These are phyloP conservation scores for Aspergillus piperis DNA, from an alignment of 2,329 filamentous ascomycete species.

Conservation along the genomic window DNA sequence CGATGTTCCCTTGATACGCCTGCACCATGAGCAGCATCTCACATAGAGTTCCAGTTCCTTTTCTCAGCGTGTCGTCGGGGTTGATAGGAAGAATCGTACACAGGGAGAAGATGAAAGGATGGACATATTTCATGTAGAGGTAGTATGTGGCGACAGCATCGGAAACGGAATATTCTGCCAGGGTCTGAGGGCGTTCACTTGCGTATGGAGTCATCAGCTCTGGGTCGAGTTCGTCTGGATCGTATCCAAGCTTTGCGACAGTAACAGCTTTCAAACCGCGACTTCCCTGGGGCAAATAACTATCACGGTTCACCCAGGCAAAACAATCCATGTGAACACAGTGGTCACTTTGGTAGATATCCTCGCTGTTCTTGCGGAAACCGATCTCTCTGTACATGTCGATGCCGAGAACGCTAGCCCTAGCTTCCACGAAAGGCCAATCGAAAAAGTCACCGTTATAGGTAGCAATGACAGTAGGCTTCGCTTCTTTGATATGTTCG, in stretches of 20 bases:
- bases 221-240: constrained; percentile 95
- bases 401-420: constrained; percentile 90
- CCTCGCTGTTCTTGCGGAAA: constrained; percentile 91
- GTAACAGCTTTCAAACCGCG: constrained; percentile 97
- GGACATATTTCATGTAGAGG: constrained; percentile 99
- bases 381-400: constrained; percentile 99
- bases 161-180: constrained; percentile 97
- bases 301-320: constrained; percentile 98
- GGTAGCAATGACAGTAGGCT: constrained; percentile 96
- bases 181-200: constrained; percentile 82
- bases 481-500: constrained; percentile 88
- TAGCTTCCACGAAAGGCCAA: constrained; percentile 96
- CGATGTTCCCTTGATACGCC: constrained; percentile 87
- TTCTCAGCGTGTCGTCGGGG: constrained; percentile 87
- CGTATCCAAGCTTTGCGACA: constrained; percentile 95
- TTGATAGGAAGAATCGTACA: constrained; percentile 94
- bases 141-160: constrained; percentile 99
- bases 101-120: constrained; percentile 97
- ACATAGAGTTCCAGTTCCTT: constrained; percentile 97
- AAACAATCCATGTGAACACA: constrained; percentile 99
- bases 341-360: constrained; percentile 94
- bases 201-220: constrained; percentile 94
- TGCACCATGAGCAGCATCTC: constrained; percentile 99
- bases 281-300: constrained; percentile 94
- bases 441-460: constrained; percentile 99